Evolutionary conservation across 306 rosid genomes (phyloP), one percentile per base, ranked within the genome.

Genomic region (Aeschynomene evenia): DNA sequence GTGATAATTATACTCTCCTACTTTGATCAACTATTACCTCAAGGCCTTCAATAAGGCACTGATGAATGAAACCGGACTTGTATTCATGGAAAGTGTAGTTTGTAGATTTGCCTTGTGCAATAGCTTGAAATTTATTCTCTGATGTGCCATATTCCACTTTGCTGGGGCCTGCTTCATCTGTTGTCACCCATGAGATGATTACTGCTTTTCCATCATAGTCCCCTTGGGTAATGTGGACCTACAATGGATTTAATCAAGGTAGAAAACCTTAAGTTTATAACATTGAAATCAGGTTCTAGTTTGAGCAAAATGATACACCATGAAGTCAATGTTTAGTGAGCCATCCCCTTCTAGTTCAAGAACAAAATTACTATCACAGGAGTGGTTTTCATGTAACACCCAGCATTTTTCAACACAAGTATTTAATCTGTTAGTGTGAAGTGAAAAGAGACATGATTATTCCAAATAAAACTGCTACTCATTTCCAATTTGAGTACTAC

Each of bases 161-260:
- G 79, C 75, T 76, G 55, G 84, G 13, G 63, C 89, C 99, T 45
- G 92, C 88, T 70, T 83, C 86, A 40, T 88, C 84, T 4, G 86
- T 56, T 1, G 97, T 91, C 67, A 94, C 87, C 99, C 99, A 91
- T 63, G 99, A 91, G 75, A 94, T 71, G 21, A 91, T 87, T 33
- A 91, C 92, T 46, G 99, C 96, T 80, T 76, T 89, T 65, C 96
- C 99, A 61, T 94, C 96, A 56, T 91, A 91, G 79, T 94, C 99
- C 39, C 97, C 99, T 82, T 94, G 99, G 22, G 99, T 91, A 59
- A 94, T 87, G 70, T 89, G 99, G 79, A 94, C 99, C 97, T 94
- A 68, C 46, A 74, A 63, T 15, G 36, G 68, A 75, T 75, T 6
- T 19, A 54, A 63, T 24, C 13, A 80, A 55, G 23, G 20, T 73